phyloP scores from a whole-genome alignment of 192 early-diverging fungal species.

The Coemansia sp. region DNA sequence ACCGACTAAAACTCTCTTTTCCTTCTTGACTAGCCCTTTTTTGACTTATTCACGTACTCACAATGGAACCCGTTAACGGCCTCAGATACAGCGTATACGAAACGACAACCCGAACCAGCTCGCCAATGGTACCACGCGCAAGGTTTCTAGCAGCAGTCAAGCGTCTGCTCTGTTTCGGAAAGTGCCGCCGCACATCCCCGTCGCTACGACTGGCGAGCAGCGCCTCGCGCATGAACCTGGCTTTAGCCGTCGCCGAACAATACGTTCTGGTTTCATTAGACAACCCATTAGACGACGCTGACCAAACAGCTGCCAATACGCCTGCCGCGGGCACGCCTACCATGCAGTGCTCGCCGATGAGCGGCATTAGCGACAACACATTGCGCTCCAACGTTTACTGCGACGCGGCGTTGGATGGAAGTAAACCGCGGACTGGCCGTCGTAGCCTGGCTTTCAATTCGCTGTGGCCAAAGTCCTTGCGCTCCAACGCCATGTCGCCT shows the following conservation, averaged over 20 bases:
- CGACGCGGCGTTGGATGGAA: background rate
- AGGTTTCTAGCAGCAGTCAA: slow-evolving; percentile 6
- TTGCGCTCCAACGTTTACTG: background rate
- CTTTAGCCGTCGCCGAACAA: slow-evolving; percentile 41
- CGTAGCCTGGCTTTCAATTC: background rate
- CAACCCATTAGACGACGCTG: slow-evolving; percentile 8
- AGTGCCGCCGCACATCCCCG: background rate
- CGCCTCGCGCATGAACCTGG: slow-evolving; percentile 25
- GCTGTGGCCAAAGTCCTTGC: background rate
- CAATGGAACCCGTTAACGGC: background rate
- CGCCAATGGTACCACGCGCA: background rate
- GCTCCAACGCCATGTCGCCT: background rate
- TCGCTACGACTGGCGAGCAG: slow-evolving; percentile 6
- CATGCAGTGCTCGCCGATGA: slow-evolving; percentile 1
- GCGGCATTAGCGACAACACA: background rate
- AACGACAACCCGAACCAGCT: background rate
- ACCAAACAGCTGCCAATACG: background rate
- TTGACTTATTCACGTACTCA: background rate
- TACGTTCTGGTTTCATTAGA: slow-evolving; percentile 29
- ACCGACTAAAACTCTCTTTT: background rate
- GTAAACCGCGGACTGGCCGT: background rate
- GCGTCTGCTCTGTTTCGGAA: slow-evolving; percentile 8
- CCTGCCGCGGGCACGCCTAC: background rate
- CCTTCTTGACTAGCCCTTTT: background rate
- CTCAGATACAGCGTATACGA: slow-evolving; percentile 8